Conservation (phyloP, 2,329 filamentous ascomycete species). For the Ophiostoma himal-ulmi region DNA sequence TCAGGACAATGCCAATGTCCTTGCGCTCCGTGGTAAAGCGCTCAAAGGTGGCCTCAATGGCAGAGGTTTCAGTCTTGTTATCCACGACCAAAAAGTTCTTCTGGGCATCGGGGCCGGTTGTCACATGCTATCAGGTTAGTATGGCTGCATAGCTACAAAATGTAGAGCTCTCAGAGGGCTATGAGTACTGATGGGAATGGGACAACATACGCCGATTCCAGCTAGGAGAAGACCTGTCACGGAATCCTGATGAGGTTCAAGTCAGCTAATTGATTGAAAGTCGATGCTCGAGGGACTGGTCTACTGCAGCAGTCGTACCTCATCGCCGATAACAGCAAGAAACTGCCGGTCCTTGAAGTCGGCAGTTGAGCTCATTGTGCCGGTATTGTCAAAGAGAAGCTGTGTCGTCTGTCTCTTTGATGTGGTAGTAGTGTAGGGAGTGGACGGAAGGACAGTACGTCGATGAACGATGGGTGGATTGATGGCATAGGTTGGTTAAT, state of each 20-base stretch:
- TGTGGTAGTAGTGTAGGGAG: background rate
- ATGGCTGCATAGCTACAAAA: background rate
- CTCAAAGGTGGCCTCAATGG: conserved; percentile 87
- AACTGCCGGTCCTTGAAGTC: conserved; percentile 85
- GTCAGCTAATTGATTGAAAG: background rate
- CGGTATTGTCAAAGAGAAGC: background rate
- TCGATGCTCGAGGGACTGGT: background rate
- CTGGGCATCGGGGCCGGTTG: conserved; percentile 76
- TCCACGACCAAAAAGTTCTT: conserved; percentile 99
- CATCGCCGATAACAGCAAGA: conserved; percentile 94
- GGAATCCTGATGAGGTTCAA: conserved; percentile 61
- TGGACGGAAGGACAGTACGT: background rate
- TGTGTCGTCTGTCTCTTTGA: background rate
- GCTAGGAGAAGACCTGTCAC: conserved; percentile 93
- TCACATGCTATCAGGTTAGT: conserved; percentile 67
- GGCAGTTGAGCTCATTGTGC: conserved; percentile 30
- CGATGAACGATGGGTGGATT: background rate
- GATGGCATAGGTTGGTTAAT: conserved; percentile 6
- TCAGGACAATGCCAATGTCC: conserved; percentile 92
- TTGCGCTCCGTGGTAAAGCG: conserved; percentile 84
- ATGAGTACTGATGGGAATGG: background rate
- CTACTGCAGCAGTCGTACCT: conserved; percentile 49
- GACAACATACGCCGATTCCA: conserved; percentile 71
- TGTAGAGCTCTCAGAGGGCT: background rate
- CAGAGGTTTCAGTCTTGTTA: conserved; percentile 77